Evolutionary conservation across 192 early-diverging fungal genomes (phyloP).

Genomic region (Funneliformis mosseae): DNA sequence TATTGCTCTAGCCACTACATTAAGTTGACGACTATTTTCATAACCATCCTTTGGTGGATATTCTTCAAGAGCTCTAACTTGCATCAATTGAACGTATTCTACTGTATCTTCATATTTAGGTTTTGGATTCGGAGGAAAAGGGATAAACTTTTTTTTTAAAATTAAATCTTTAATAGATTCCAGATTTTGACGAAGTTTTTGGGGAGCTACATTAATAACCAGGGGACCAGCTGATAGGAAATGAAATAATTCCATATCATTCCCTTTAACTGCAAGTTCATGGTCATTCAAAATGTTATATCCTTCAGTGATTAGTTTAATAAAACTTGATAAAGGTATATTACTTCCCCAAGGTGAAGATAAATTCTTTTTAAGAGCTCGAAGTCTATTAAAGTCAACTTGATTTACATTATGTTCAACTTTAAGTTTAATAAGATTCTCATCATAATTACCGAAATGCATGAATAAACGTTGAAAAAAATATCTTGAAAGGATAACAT

Average conservation of each 20-base stretch:
- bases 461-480: constrained; percentile 17
- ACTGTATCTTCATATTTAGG: not conserved
- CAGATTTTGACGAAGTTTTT: not conserved
- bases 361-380: not conserved
- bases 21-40: constrained; percentile 16
- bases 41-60: constrained; percentile 12
- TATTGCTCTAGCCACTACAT: constrained; percentile 20
- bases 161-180: not conserved
- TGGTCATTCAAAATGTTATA: not conserved
- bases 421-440: not conserved
- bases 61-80: not conserved
- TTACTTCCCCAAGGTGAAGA: not conserved
- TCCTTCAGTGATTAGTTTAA: not conserved
- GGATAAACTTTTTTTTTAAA: not conserved
- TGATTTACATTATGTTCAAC: constrained; percentile 2
- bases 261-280: not conserved
- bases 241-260: constrained; percentile 28
- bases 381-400: not conserved
- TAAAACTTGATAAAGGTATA: not conserved
- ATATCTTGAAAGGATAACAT: not conserved
- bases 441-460: constrained; percentile 8
- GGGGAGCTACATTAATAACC: not conserved
- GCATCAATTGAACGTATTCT: not conserved
- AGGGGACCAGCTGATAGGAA: not conserved
- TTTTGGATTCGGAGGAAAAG: constrained; percentile 16